phyloP scores from a whole-genome alignment of 345 rosid species.

The Gossypioides kirkii region DNA sequence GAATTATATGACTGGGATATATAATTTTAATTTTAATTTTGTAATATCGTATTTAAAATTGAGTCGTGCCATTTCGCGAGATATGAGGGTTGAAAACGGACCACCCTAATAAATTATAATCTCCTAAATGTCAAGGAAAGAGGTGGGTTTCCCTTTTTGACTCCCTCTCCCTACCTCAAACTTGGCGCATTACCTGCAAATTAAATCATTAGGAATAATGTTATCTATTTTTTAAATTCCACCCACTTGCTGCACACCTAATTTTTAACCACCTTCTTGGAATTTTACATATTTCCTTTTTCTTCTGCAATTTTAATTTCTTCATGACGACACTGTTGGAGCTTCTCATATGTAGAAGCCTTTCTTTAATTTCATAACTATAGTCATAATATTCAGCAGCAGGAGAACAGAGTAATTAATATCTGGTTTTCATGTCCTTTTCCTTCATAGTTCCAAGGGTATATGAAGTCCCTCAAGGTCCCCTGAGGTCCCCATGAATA shows the following conservation, averaged over 20 bases:
- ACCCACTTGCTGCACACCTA: conserved; percentile 13
- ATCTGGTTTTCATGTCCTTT: no score
- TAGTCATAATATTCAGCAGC: no score
- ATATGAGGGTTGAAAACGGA: not conserved
- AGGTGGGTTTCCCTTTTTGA: conserved; percentile 18
- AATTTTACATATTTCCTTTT: not conserved
- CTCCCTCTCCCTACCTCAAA: conserved; percentile 9
- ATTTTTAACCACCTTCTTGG: conserved; percentile 15
- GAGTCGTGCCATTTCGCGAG: no score
- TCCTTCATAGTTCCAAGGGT: no score
- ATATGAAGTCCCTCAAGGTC: not conserved
- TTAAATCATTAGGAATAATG: not conserved
- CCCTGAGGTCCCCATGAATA: not conserved
- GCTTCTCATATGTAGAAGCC: no score
- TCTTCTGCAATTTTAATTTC: no score
- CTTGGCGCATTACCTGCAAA: conserved; percentile 20
- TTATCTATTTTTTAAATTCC: not conserved
- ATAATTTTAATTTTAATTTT: no score
- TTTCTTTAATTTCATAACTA: no score
- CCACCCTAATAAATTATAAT: not conserved
- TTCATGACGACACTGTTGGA: no score
- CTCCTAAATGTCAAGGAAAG: not conserved
- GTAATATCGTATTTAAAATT: no score
- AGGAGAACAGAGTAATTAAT: no score
- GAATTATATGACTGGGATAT: conserved; percentile 38